A percentile compares a stretch with the other conserved stretches of the same genome.
phyloP scores from a whole-genome alignment of 139 green algal species.

The Auxenochlorella protothecoides region DNA sequence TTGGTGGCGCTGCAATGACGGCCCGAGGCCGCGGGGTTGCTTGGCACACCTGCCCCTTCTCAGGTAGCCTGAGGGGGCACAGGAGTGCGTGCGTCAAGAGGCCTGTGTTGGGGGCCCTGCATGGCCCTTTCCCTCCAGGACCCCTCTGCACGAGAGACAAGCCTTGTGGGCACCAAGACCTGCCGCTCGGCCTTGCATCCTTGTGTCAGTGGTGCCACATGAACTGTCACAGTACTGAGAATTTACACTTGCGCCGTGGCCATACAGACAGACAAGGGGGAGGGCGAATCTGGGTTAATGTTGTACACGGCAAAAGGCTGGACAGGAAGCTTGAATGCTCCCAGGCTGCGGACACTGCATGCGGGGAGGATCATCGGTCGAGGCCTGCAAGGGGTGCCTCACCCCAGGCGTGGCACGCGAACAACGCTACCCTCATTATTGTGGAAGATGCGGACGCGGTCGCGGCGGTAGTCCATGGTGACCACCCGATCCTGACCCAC shows the following conservation, averaged over 20 bases:
- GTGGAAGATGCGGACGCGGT: conserved; percentile 7
- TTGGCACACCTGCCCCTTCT: too few species aligned
- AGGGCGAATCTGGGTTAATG: neutral
- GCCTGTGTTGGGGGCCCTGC: too few species aligned
- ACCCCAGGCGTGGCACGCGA: conserved; percentile 7
- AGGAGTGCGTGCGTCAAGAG: too few species aligned
- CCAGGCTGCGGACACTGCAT: neutral
- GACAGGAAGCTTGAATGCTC: too few species aligned
- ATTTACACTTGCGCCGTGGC: neutral
- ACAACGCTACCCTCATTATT: neutral
- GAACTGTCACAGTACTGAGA: too few species aligned
- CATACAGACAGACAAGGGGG: neutral
- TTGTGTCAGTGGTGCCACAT: too few species aligned
- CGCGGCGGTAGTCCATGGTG: conserved; percentile 17
- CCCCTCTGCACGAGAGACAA: too few species aligned
- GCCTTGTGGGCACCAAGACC: too few species aligned
- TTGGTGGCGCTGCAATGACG: conserved; percentile 24
- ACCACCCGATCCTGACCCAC: neutral
- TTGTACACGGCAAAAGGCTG: too few species aligned
- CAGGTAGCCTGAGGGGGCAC: too few species aligned
- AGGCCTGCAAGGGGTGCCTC: neutral
- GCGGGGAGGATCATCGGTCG: neutral
- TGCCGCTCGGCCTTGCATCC: too few species aligned
- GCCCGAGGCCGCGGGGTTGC: neutral
- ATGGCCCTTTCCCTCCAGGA: too few species aligned